Percentiles rank a stretch among this genome's conserved stretches.
These are phyloP conservation scores for Microdochium nivale DNA, from an alignment of 2,329 filamentous ascomycete species.

Conservation along the genomic window DNA sequence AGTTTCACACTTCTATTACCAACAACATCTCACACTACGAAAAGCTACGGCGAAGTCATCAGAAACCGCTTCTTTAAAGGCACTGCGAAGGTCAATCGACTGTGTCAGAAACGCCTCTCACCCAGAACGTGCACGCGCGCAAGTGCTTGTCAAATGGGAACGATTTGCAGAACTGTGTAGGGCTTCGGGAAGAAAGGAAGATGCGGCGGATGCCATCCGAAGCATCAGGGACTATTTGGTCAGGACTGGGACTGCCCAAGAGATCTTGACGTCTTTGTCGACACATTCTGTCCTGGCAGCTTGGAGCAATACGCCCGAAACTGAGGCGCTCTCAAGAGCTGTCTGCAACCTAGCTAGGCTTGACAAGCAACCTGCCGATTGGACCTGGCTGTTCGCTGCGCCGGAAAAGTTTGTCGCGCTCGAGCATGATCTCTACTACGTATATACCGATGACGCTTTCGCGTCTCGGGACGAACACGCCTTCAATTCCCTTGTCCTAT, in stretches of 20 bases:
- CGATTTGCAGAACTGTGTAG: conserved; percentile 54
- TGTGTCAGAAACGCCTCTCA: conserved; percentile 45
- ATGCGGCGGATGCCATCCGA: conserved; percentile 49
- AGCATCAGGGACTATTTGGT: conserved; percentile 55
- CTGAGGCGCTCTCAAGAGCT: conserved; percentile 47
- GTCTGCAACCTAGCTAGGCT: conserved; percentile 52
- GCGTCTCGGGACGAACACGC: conserved; percentile 22
- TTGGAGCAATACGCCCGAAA: conserved; percentile 43
- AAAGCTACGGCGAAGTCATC: conserved; percentile 32
- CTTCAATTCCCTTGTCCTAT: conserved; percentile 35
- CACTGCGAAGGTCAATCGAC: conserved; percentile 56
- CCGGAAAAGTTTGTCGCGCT: conserved; percentile 47
- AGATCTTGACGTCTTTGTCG: conserved; percentile 40
- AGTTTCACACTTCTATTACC: conserved; percentile 64
- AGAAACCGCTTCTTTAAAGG: conserved; percentile 38
- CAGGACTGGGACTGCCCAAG: conserved; percentile 45
- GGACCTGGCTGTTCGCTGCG: conserved; percentile 43
- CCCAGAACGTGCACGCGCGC: conserved; percentile 48
- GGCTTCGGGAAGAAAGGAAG: conserved; percentile 39
- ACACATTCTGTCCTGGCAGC: conserved; percentile 39
- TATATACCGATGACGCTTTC: conserved; percentile 25
- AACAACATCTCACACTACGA: conserved; percentile 45
- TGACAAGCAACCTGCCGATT: conserved; percentile 46
- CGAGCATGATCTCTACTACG: conserved; percentile 50
- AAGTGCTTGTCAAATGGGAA: conserved; percentile 57